Percentiles rank a stretch among this genome's conserved stretches.
Conservation (phyloP, 2,329 filamentous ascomycete genomes). For the Rhexocercosporidium sp. region DNA sequence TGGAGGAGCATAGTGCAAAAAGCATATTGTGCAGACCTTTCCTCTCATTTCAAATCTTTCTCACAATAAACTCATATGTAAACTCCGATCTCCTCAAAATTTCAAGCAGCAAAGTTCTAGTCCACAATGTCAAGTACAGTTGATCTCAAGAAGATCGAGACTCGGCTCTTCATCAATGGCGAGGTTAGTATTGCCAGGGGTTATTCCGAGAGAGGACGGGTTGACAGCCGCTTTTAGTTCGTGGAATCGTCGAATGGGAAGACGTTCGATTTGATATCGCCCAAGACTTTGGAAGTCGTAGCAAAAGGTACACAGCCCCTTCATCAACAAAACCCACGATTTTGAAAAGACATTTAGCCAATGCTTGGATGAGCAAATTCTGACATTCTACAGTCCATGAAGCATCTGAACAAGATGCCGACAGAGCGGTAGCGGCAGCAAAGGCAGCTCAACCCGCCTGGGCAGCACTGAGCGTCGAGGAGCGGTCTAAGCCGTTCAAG, state of each 20-base stretch:
- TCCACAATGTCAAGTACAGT: background rate
- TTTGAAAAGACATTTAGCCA: background rate
- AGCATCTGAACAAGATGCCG: conserved; percentile 48
- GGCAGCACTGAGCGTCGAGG: conserved; percentile 43
- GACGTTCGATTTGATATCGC: conserved; percentile 44
- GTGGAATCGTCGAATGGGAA: conserved; percentile 49
- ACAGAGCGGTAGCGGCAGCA: conserved; percentile 46
- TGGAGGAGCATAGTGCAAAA: too few relatives aligned
- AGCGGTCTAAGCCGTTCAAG: conserved; percentile 42
- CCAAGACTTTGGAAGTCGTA: conserved; percentile 37
- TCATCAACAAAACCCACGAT: background rate
- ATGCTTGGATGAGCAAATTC: background rate
- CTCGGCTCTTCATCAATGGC: conserved; percentile 55
- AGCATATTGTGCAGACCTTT: too few relatives aligned
- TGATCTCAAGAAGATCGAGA: conserved; percentile 24
- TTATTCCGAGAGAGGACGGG: conserved; percentile 8
- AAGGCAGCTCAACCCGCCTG: conserved; percentile 46
- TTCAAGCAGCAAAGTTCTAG: background rate
- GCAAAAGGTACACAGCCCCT: conserved; percentile 36
- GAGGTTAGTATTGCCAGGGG: conserved; percentile 42
- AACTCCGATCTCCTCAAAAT: background rate
- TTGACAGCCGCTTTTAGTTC: conserved; percentile 8
- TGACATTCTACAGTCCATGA: conserved; percentile 46
- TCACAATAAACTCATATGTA: background rate
- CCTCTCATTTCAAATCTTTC: too few relatives aligned